Percentiles rank a stretch among this genome's conserved stretches.
phyloP scores from a whole-genome alignment of 139 green algal genomes.

The Desmodesmus armatus region DNA sequence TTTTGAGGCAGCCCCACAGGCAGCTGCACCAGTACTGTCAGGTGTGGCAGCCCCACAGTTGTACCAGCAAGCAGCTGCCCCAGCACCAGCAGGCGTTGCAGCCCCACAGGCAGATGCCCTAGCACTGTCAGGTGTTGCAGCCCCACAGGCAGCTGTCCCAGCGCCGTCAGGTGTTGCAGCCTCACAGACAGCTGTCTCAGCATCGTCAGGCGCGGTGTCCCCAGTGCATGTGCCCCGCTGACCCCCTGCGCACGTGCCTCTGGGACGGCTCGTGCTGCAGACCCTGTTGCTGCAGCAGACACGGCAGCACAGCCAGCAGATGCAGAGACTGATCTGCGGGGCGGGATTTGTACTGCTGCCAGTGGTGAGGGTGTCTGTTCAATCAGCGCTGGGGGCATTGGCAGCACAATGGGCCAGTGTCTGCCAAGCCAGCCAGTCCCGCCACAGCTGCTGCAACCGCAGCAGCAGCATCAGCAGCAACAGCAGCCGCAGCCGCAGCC shows the following conservation, averaged over 20 bases:
- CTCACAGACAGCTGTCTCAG: not conserved
- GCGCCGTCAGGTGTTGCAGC: conserved; percentile 2
- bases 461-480: not conserved
- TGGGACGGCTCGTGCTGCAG: not conserved
- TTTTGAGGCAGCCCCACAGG: not conserved
- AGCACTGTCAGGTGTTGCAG: conserved; percentile 8
- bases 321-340: not conserved
- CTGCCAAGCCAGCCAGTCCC: not conserved
- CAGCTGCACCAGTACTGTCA: not conserved
- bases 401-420: not conserved
- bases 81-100: not conserved
- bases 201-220: not conserved
- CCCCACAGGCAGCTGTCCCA: not conserved
- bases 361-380: no score
- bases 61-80: not conserved
- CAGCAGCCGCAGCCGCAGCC: not conserved
- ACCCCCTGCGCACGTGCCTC: not conserved
- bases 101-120: no score
- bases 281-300: not conserved
- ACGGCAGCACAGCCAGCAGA: not conserved
- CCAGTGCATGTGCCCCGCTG: not conserved
- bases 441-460: not conserved
- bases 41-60: not conserved
- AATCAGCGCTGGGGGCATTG: no score
- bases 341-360: no score